Conservation (phyloP, 2,329 filamentous ascomycete genomes). For the Fusarium compactum region DNA sequence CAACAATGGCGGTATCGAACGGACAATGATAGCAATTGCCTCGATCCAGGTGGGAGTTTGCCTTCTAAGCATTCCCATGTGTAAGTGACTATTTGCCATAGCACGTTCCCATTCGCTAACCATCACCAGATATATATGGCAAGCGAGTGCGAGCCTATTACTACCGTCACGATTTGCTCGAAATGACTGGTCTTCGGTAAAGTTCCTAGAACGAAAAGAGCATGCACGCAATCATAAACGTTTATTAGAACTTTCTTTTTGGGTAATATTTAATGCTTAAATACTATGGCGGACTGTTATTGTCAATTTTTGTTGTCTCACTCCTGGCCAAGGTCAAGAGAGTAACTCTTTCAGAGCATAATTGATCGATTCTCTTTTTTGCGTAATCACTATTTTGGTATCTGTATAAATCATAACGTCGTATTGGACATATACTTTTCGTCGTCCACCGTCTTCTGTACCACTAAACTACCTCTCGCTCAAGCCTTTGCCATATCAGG, state of each 20-base stretch:
- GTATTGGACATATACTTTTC: background rate
- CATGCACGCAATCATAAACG: background rate
- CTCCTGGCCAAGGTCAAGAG: background rate
- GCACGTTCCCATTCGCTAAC: conserved; percentile 1
- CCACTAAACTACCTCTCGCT: background rate
- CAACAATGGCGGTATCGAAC: conserved; percentile 69
- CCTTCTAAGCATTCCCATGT: conserved; percentile 78
- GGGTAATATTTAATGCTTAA: conserved; percentile 19
- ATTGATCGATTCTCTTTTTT: background rate
- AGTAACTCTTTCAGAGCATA: background rate
- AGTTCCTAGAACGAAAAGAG: background rate
- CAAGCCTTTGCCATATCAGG: conserved; percentile 42
- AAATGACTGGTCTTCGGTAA: conserved; percentile 50
- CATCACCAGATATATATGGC: conserved; percentile 75
- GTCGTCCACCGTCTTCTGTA: background rate
- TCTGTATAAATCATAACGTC: conserved; percentile 15
- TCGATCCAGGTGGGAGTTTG: conserved; percentile 85
- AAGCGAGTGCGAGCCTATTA: conserved; percentile 83
- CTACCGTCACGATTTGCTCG: conserved; percentile 77
- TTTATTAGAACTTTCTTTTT: conserved; percentile 33
- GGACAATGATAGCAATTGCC: conserved; percentile 76
- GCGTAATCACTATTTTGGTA: conserved; percentile 4
- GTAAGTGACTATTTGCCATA: conserved; percentile 75
- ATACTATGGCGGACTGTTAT: background rate
- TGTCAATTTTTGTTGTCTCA: background rate